Base-by-base conservation (phyloP, 345 rosid species). In the Eucalyptus guilfoylei region DNA sequence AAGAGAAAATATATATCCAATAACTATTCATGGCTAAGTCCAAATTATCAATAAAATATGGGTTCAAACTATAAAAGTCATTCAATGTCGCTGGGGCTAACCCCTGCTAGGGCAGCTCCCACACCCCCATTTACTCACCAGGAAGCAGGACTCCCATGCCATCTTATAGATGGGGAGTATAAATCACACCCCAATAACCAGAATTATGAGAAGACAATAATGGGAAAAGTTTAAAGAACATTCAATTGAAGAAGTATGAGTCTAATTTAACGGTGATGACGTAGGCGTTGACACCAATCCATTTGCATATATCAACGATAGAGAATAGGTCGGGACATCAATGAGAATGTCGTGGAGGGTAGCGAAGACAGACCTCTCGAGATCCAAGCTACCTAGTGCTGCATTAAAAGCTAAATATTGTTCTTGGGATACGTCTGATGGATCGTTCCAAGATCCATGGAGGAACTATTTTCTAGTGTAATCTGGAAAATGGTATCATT, bases 51-150 rank as follows among this genome's bases (percentile, higher is more conserved):
- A 50, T 17, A 17, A 50, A 50, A 50, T 50, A 50, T 50, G 9
- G 0, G 4, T 4, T 50, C 54, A 17, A 50, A 50, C 54, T 50
- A 17, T 17, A 50, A 50, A 50, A 50, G 54, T 7, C 54, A 50
- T 50, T 50, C 4, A 50, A 49, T 3, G 9, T 50, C 4, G 1
- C 0, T 7, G 2, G 23, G 4, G 54, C 1, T 50, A 50, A 3
- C 3, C 3, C 54, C 3, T 50, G 8, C 54, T 7, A 50, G 23
- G 54, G 23, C 9, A 50, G 54, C 23, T 23, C 54, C 54, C 4
- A 50, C 7, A 50, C 54, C 54, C 48, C 23, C 54, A 50, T 50
- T 9, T 17, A 50, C 23, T 50, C 54, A 50, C 8, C 8, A 1
- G 8, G 54, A 49, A 49, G 54, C 1, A 0, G 21, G 21, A 50